Base-by-base conservation (phyloP, 2,329 filamentous ascomycete species). In the Penicillium sp. region DNA sequence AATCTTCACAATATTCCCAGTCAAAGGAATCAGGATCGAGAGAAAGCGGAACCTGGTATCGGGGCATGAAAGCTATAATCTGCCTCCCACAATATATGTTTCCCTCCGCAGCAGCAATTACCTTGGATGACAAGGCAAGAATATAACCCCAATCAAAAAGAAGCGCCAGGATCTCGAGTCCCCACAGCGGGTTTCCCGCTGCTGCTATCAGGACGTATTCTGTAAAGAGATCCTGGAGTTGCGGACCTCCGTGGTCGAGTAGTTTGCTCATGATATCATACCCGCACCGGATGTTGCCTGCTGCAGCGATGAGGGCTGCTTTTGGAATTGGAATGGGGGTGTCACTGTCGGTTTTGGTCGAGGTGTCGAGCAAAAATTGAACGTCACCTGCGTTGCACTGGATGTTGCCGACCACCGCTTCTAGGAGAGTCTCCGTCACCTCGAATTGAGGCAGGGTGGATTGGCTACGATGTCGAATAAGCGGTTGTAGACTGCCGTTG, bases 191-290 rank as follows among this genome's bases (percentile, higher is more conserved):
- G 11, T 57, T 57, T 0, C 45, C 55, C 8, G 44, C 46, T 9
- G 55, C 55, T 49, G 55, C 21, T 48, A 30, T 50, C 3, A 49
- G 6, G 17, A 50, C 44, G 11, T 57, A n/a, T 19, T 57, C 55
- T 29, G 46, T 17, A 7, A 49, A 15, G n/a, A 49, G 8, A 7
- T 11, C n/a, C 29, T 47, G 19, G 21, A 57, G 13, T 30, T 31
- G 1, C 0, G 19, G 19, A 23, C 52, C 8, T 26, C 55, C 46
- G 19, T 57, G 15, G 13, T 57, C 19, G 1, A 49, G 46, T 1
- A 57, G 21, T 1, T 41, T 29, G 5, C 3, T 17, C 30, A 49
- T 49, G 3, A 44, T 46, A 4, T 49, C 46, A 30, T 13, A 57
- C 1, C 55, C 46, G 21, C 55, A 38, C 3, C 23, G 30, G 13